Percentiles rank a stretch among this genome's conserved stretches.
These are phyloP conservation scores for Blastocladiella emersonii DNA, from an alignment of 371 early-diverging fungal species.

Conservation along the genomic window DNA sequence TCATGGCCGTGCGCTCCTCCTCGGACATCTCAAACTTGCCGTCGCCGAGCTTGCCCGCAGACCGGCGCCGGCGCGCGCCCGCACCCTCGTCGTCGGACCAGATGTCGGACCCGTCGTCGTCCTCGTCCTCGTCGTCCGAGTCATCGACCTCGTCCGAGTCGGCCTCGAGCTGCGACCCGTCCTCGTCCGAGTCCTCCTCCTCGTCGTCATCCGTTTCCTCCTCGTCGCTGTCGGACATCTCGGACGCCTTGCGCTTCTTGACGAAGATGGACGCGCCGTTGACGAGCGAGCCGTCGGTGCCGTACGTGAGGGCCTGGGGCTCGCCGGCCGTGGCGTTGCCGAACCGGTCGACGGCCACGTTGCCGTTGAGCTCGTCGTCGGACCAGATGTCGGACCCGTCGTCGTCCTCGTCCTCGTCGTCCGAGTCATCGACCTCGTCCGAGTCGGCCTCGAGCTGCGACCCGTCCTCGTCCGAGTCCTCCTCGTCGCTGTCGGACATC, in stretches of 20 bases:
- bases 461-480: not conserved
- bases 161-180: conserved; percentile 15
- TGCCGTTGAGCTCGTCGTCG: not conserved
- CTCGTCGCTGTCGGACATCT: conserved; percentile 15
- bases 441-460: not conserved
- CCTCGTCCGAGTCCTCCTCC: conserved; percentile 17
- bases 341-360: not conserved
- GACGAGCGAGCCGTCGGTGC: conserved; percentile 19
- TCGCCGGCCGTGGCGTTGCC: not conserved
- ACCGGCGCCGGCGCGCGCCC: not conserved
- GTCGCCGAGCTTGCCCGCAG: not conserved
- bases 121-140: conserved; percentile 17
- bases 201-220: conserved; percentile 24
- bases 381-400: conserved; percentile 27
- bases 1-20: conserved; percentile 6
- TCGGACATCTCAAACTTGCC: conserved; percentile 8
- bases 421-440: conserved; percentile 14
- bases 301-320: conserved; percentile 22
- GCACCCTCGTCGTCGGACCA: conserved; percentile 25
- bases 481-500: conserved; percentile 4
- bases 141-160: conserved; percentile 14
- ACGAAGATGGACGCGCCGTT: conserved; percentile 11
- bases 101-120: conserved; percentile 22
- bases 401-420: conserved; percentile 24
- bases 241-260: not conserved